Percentiles rank a stretch among this genome's conserved stretches.
These are phyloP conservation scores for Prunella vulgaris DNA, from an alignment of 257 asterid genomes.

Conservation along the genomic window DNA sequence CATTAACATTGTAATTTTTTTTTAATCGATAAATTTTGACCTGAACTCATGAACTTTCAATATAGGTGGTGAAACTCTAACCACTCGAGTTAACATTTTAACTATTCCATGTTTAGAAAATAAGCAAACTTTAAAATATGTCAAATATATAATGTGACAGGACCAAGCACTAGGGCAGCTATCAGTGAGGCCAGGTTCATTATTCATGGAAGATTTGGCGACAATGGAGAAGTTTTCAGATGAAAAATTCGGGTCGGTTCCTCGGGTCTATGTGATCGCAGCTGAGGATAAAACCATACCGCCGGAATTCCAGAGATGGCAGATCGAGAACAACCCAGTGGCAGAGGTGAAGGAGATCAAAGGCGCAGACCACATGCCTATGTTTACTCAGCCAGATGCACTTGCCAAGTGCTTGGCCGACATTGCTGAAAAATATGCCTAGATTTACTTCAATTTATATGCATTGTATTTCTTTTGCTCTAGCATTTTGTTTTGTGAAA, in stretches of 20 bases:
- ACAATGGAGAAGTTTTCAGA: slow-evolving; percentile 39
- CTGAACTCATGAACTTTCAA: too few species aligned
- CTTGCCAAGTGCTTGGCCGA: slow-evolving; percentile 36
- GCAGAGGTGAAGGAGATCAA: slow-evolving; percentile 55
- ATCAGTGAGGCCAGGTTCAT: slow-evolving; percentile 49
- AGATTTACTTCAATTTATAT: too few species aligned
- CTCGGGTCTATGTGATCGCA: slow-evolving; percentile 43
- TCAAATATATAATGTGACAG: slow-evolving; percentile 24
- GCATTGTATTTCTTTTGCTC: too few species aligned
- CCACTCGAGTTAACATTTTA: too few species aligned
- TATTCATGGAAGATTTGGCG: slow-evolving; percentile 49
- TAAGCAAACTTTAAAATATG: too few species aligned
- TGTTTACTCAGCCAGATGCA: slow-evolving; percentile 53
- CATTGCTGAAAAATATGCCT: slow-evolving; percentile 39
- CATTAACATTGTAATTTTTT: too few species aligned
- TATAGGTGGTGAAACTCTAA: too few species aligned
- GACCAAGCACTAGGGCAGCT: slow-evolving; percentile 47
- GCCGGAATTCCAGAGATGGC: slow-evolving; percentile 47
- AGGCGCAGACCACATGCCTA: slow-evolving; percentile 63
- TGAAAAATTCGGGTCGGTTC: slow-evolving; percentile 47
- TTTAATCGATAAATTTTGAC: too few species aligned
- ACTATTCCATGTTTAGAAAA: too few species aligned
- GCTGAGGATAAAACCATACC: slow-evolving; percentile 45
- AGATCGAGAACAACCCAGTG: slow-evolving; percentile 50
- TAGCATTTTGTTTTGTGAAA: too few species aligned